A percentile compares a stretch with the other conserved stretches of the same genome.
Evolutionary conservation across 352 stramenopile species (phyloP).

Genomic region (Aphanomyces astaci): DNA sequence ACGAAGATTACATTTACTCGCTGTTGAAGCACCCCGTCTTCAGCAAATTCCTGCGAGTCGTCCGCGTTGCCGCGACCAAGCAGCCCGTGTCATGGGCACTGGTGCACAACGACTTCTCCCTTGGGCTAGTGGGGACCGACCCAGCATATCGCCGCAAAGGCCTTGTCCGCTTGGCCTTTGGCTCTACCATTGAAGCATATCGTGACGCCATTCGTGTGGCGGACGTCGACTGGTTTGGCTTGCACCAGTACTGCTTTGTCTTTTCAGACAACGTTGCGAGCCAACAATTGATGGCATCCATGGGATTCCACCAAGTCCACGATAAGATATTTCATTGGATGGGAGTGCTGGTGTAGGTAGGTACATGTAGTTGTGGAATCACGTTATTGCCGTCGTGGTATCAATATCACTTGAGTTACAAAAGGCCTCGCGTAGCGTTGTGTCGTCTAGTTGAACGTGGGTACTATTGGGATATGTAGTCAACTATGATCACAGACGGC

Average conservation of each 20-base stretch:
- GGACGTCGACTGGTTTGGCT: background rate
- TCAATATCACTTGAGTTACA: no score
- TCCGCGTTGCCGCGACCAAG: background rate
- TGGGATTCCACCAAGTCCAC: background rate
- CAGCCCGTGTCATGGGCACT: background rate
- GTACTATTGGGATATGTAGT: no score
- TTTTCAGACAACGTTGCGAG: background rate
- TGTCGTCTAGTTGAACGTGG: no score
- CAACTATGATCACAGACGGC: no score
- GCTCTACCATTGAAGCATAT: background rate
- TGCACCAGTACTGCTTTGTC: background rate
- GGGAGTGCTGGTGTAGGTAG: background rate
- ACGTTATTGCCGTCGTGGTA: no score
- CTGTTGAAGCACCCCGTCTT: conserved; percentile 10
- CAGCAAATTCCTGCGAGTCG: conserved; percentile 8
- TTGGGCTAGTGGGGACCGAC: conserved; percentile 10
- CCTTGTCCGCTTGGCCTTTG: background rate
- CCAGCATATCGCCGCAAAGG: conserved; percentile 3
- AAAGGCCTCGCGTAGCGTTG: no score
- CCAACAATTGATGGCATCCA: background rate
- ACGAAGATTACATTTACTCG: conserved; percentile 4
- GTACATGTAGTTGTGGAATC: no score
- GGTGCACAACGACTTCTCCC: conserved; percentile 17
- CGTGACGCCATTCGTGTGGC: background rate
- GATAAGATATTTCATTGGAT: conserved; percentile 5